Percentiles rank a stretch among this genome's conserved stretches.
phyloP scores from a whole-genome alignment of 805 yeast species.

The Kazachstania taianensis region DNA sequence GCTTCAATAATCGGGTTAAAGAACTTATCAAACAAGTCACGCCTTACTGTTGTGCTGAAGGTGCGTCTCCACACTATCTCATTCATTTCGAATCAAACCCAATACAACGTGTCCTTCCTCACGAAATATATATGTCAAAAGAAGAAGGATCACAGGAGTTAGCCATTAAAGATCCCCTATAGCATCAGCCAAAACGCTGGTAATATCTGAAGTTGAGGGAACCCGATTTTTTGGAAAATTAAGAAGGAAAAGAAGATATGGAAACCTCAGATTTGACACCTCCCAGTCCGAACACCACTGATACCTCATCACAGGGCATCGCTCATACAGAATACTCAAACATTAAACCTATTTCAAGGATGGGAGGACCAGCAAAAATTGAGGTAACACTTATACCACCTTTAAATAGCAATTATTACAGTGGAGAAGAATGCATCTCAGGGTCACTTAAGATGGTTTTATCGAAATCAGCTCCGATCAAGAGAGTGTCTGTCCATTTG shows the following conservation, averaged over 20 bases:
- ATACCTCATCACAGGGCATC: neutral
- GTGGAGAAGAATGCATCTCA: slow-evolving; percentile 20
- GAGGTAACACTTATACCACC: slow-evolving; percentile 18
- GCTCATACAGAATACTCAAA: neutral
- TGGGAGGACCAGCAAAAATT: slow-evolving; percentile 12
- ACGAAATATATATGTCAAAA: too few relatives aligned
- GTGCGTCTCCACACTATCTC: neutral
- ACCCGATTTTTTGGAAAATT: too few relatives aligned
- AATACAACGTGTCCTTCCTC: too few relatives aligned
- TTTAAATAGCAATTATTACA: slow-evolving; percentile 23
- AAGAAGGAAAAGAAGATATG: too few relatives aligned
- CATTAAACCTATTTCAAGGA: neutral
- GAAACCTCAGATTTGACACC: too few relatives aligned
- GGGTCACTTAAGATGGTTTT: slow-evolving; percentile 20
- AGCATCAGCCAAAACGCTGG: too few relatives aligned
- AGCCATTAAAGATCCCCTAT: too few relatives aligned
- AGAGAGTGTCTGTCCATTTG: slow-evolving; percentile 45
- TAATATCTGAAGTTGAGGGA: too few relatives aligned
- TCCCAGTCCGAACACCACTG: too few relatives aligned
- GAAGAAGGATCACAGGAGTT: too few relatives aligned
- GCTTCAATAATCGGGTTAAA: slow-evolving; percentile 30
- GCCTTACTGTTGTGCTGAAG: neutral
- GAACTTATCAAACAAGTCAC: slow-evolving; percentile 24
- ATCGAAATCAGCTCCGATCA: slow-evolving; percentile 20
- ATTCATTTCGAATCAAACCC: too few relatives aligned